These are phyloP conservation scores for Posidonia australis DNA, from an alignment of 106 monocot genomes.

Conservation along the genomic window DNA sequence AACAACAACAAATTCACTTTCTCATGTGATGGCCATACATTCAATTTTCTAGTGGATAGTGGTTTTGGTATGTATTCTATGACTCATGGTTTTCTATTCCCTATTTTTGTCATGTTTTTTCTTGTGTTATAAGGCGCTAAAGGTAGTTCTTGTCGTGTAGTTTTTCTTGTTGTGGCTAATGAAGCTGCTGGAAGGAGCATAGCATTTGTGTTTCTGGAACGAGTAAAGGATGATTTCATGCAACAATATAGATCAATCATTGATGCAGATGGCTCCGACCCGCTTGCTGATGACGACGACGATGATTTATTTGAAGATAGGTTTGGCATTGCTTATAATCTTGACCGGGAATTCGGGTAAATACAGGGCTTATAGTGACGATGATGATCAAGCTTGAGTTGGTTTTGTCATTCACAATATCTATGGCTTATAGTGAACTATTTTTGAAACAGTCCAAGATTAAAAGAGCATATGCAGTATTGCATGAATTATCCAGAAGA, in stretches of 20 bases:
- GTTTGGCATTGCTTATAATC: slow-evolving; percentile 79
- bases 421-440: not conserved
- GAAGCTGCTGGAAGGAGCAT: slow-evolving; percentile 65
- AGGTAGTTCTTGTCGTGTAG: slow-evolving; percentile 26
- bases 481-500: slow-evolving; percentile 82
- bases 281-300: slow-evolving; percentile 77
- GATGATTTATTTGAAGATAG: slow-evolving; percentile 84
- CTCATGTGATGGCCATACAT: slow-evolving; percentile 86
- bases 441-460: slow-evolving; percentile 41
- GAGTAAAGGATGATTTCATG: slow-evolving; percentile 87
- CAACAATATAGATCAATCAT: slow-evolving; percentile 60
- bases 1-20: slow-evolving; percentile 81
- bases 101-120: not conserved
- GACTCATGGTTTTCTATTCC: not conserved
- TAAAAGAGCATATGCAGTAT: slow-evolving; percentile 91
- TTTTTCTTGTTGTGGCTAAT: slow-evolving; percentile 86
- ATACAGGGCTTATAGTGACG: too few relatives aligned
- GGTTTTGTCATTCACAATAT: not conserved
- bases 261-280: slow-evolving; percentile 33
- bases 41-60: slow-evolving; percentile 72
- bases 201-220: slow-evolving; percentile 81
- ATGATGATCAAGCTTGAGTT: not conserved
- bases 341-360: slow-evolving; percentile 94
- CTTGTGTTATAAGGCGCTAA: not conserved
- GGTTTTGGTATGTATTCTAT: slow-evolving; percentile 53